These are phyloP conservation scores for Ceratonia siliqua DNA, from an alignment of 306 rosid genomes.

Conservation along the genomic window DNA sequence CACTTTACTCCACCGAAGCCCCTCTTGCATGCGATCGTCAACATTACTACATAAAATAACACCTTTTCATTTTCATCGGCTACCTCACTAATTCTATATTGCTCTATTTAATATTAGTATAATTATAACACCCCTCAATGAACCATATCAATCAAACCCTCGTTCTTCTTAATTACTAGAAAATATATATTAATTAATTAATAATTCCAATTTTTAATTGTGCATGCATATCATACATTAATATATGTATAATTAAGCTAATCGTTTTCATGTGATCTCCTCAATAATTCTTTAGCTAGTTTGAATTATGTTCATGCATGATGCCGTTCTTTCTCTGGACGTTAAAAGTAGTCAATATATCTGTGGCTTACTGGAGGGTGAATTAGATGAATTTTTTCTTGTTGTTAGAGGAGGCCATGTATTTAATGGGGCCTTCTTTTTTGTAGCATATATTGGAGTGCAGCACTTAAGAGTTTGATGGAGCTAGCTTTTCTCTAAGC, in stretches of 20 bases:
- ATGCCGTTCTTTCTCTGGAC: neutral
- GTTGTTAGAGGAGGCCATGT: conserved; percentile 39
- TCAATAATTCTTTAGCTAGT: conserved; percentile 17
- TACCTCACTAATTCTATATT: conserved; percentile 23
- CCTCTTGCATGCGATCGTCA: conserved; percentile 56
- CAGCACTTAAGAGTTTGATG: conserved; percentile 61
- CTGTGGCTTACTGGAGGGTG: neutral
- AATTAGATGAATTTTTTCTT: conserved; percentile 19
- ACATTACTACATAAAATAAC: conserved; percentile 49
- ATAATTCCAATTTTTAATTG: conserved; percentile 28
- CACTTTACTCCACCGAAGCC: conserved; percentile 66
- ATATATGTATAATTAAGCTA: neutral
- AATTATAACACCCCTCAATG: conserved; percentile 18
- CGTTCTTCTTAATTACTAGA: conserved; percentile 17
- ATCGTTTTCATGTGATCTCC: conserved; percentile 27
- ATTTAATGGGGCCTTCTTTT: conserved; percentile 48
- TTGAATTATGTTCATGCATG: too few species aligned
- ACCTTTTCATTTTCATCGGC: conserved; percentile 36
- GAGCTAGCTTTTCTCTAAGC: conserved; percentile 41
- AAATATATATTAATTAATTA: too few species aligned
- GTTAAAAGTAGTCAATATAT: neutral
- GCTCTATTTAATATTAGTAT: neutral
- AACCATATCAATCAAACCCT: conserved; percentile 6
- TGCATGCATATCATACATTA: conserved; percentile 49
- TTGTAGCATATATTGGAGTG: conserved; percentile 51